Percentiles rank a stretch among this genome's conserved stretches.
These are phyloP conservation scores for Alternaria hordeiaustralica DNA, from an alignment of 2,329 filamentous ascomycete genomes.

Conservation along the genomic window DNA sequence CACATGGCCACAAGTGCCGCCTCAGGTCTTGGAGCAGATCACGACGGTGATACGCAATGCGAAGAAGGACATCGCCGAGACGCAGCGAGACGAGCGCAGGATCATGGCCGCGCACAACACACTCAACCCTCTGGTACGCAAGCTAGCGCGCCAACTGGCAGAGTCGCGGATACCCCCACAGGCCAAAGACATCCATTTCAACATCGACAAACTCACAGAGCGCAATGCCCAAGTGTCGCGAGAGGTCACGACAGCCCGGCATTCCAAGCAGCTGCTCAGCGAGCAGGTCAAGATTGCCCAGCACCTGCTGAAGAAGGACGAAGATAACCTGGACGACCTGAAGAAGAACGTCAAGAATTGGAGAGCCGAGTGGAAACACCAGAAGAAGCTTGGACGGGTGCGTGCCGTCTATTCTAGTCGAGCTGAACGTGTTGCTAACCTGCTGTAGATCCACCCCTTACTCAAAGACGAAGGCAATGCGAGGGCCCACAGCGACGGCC, in stretches of 20 bases:
- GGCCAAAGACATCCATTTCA: constrained; percentile 60
- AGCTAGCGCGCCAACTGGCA: constrained; percentile 64
- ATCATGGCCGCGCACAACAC: constrained; percentile 63
- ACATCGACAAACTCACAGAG: constrained; percentile 70
- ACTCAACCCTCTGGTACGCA: constrained; percentile 62
- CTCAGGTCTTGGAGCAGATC: constrained; percentile 63
- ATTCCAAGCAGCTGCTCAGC: constrained; percentile 67
- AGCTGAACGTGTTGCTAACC: constrained; percentile 23
- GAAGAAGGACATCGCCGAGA: constrained; percentile 67
- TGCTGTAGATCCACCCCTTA: constrained; percentile 43
- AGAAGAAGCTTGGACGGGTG: constrained; percentile 40
- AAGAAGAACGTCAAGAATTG: constrained; percentile 38
- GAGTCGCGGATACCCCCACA: constrained; percentile 71
- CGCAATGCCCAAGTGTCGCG: constrained; percentile 56
- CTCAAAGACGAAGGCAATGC: constrained; percentile 26
- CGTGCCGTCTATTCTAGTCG: constrained; percentile 11
- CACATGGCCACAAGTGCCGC: constrained; percentile 63
- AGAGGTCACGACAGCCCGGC: constrained; percentile 66
- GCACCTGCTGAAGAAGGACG: constrained; percentile 36
- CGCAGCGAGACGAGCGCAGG: constrained; percentile 55
- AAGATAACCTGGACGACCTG: constrained; percentile 36
- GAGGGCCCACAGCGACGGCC: constrained; percentile 28
- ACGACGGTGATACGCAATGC: constrained; percentile 63
- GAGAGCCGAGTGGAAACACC: constrained; percentile 40
- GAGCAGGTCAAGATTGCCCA: constrained; percentile 66